phyloP scores from a whole-genome alignment of 768 basidiomycete species.

The Amanita rubescens region DNA sequence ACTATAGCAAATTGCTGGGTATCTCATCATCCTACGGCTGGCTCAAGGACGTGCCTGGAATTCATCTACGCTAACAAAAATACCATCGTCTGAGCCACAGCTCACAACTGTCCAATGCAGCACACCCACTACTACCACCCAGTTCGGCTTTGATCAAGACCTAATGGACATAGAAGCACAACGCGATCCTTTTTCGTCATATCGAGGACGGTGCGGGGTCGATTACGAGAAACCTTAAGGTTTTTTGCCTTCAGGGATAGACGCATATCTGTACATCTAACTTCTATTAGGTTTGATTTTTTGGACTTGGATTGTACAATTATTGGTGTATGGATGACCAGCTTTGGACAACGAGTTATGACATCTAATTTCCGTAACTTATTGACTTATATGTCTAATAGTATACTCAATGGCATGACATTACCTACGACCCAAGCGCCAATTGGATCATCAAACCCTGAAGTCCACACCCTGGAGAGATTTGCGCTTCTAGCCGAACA shows the following conservation, averaged over 20 bases:
- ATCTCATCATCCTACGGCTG: constrained; percentile 40
- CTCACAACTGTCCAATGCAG: constrained; percentile 1
- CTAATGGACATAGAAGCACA: not conserved
- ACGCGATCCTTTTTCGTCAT: not conserved
- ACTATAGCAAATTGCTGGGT: constrained; percentile 35
- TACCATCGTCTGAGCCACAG: not conserved
- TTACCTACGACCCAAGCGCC: too few species aligned
- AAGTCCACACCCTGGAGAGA: too few species aligned
- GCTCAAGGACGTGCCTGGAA: constrained; percentile 39
- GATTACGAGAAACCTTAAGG: not conserved
- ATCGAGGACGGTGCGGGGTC: not conserved
- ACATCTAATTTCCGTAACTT: too few species aligned
- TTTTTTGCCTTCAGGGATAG: not conserved
- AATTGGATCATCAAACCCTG: too few species aligned
- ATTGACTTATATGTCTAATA: too few species aligned
- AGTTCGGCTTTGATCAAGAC: not conserved
- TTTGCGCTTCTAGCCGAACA: too few species aligned
- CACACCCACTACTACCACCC: not conserved
- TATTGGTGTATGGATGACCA: too few species aligned
- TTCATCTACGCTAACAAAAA: not conserved
- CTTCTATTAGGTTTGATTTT: too few species aligned
- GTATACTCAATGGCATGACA: too few species aligned
- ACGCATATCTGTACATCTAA: not conserved
- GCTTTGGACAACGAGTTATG: too few species aligned
- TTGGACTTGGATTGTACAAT: too few species aligned